Conservation (phyloP, 2,329 filamentous ascomycete species). For the Fusarium nisikadoi region DNA sequence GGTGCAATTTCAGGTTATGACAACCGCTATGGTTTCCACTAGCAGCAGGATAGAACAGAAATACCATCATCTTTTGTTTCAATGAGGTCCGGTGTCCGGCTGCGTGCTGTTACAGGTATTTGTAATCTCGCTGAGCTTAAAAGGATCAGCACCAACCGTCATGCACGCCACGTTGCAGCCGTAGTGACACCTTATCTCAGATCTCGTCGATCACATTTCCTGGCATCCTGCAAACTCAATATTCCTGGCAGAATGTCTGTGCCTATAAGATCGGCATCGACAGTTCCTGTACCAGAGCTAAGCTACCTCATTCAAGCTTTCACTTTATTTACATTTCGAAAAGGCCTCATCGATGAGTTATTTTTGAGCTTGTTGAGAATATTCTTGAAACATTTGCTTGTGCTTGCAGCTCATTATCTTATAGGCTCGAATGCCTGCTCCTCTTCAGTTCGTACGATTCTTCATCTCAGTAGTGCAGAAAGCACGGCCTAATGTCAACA, state of each 20-base stretch:
- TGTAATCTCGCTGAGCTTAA: neutral
- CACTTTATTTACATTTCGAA: neutral
- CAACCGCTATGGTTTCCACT: neutral
- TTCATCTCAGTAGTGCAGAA: neutral
- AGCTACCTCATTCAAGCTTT: neutral
- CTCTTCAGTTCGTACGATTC: neutral
- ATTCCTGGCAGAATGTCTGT: neutral
- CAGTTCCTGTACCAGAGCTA: neutral
- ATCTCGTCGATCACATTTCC: constrained; percentile 5
- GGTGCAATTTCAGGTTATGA: constrained; percentile 5
- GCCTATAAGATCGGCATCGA: neutral
- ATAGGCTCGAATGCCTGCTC: neutral
- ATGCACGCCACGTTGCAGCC: neutral
- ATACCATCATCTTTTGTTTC: constrained; percentile 21
- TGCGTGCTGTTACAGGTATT: neutral
- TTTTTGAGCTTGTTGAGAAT: neutral
- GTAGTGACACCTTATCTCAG: neutral
- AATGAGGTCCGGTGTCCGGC: neutral
- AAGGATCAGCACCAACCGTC: neutral
- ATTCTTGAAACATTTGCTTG: neutral
- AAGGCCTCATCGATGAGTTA: neutral
- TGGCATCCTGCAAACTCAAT: neutral
- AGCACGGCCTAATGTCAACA: neutral
- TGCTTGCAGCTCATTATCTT: neutral
- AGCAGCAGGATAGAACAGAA: constrained; percentile 28